phyloP scores from a whole-genome alignment of 495 filamentous ascomycete genomes.

The Choiromyces venosus region DNA sequence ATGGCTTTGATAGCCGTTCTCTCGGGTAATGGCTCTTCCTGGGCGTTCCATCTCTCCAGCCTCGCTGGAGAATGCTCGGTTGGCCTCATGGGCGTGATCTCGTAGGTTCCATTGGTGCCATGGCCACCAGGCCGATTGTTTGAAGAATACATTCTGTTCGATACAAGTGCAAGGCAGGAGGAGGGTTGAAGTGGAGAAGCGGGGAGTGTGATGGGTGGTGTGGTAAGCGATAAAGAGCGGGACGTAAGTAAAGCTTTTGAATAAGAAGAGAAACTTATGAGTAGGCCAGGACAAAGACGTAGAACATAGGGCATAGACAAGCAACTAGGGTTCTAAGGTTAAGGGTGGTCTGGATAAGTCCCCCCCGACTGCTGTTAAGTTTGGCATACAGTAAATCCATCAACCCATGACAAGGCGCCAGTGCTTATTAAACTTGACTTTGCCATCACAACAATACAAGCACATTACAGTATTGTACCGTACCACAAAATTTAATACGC shows the following conservation, averaged over 20 bases:
- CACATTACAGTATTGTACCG: too few species aligned
- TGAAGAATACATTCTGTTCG: constrained; percentile 1
- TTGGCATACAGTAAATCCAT: too few species aligned
- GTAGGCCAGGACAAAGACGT: neutral
- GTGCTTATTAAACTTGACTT: neutral
- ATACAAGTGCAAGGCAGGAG: neutral
- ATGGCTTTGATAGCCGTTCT: constrained; percentile 58
- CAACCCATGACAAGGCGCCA: neutral
- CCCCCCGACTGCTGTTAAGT: too few species aligned
- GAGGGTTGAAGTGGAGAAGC: neutral
- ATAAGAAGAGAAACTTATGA: neutral
- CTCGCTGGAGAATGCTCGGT: constrained; percentile 16
- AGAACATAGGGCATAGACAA: neutral
- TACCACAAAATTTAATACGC: too few species aligned
- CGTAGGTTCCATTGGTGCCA: constrained; percentile 21
- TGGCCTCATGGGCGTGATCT: constrained; percentile 16
- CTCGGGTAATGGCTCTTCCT: constrained; percentile 14
- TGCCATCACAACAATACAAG: neutral
- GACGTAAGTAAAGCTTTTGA: neutral
- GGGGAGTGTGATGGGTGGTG: neutral
- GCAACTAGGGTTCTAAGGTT: neutral
- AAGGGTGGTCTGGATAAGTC: neutral
- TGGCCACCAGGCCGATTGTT: constrained; percentile 7
- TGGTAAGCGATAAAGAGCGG: neutral
- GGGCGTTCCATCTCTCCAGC: constrained; percentile 25